Evolutionary conservation across 2,329 filamentous ascomycete species (phyloP), one percentile per base, ranked within the genome.

Genomic region (Fusarium mundagurra): DNA sequence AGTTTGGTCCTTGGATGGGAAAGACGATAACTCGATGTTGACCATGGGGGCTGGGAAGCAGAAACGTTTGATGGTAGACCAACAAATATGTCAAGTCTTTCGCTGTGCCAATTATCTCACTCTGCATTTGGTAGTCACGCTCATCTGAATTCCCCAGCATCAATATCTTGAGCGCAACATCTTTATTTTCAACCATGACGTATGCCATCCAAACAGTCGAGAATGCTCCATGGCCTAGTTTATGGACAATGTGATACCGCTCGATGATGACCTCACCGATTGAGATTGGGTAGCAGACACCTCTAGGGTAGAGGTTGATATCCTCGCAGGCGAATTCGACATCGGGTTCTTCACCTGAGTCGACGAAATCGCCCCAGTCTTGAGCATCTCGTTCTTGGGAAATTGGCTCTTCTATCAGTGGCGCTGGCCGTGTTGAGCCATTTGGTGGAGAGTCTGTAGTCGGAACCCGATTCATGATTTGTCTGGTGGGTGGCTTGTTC

Each of bases 1-100:
- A 11, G 4, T 24, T 51, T 8, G 48, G 48, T 14, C 31, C 48
- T 51, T 51, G 31, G 0, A 16, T 3, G 2, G n/a, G 48, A 34
- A 51, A 9, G 16, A 20, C 48, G 0, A 51, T 8, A 0, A 51
- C 31, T 0, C 31, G 22, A 1, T 51, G 31, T 14, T 20, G 17
- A 3, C 22, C n/a, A 8, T 51, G 48, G 0, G 31, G 31, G 0
- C 17, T 51, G 0, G 4, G 8, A 1, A 51, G 31, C 0, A 20
- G 6, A 18, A 34, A 34, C 0, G 5, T 51, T 5, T 3, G 3
- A 22, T 8, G 22, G 2, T 51, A 34, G 0, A 51, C 22, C 22
- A 6, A 8, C 1, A 51, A 1, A 4, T 34, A 20, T 8, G 31
- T 24, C n/a, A 51, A 20, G 3, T 51, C n/a, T 11, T 34, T 5